Evolutionary conservation across 2,329 filamentous ascomycete genomes (phyloP), one percentile per base, ranked within the genome.

Genomic region (Cordyceps cateniannulata): DNA sequence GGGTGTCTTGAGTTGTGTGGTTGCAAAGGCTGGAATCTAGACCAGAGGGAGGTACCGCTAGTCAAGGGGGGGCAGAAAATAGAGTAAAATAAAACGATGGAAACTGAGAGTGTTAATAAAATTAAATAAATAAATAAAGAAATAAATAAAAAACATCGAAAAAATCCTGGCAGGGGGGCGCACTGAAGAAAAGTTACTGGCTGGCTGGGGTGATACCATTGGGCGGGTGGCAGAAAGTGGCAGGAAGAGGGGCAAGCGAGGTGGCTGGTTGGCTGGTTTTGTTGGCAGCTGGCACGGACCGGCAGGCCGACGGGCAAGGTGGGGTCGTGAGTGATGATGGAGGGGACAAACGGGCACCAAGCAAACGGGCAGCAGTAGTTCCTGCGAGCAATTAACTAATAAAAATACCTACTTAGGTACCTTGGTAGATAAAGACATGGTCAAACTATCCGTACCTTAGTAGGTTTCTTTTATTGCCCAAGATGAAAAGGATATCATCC

Each of bases 201-300:
- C 38, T 42, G 38, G 38, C 38, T 42, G 38, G 38, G 38, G 38
- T 42, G 38, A 35, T 35, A 10, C 32, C 2, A 12, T 35, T 40
- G 38, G 14, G 18, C 38, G 38, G 38, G 2, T 42, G 16, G 38
- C 16, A n/a, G 16, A 32, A 35, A 35, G 53, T 47, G 38, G 53
- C 53, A 22, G 40, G 32, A 48, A 27, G 27, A 29, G 42, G 53
- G 42, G 53, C 32, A 56, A 20, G 9, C 4, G 18, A 16, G 48
- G 48, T n/a, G 24, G 53, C 44, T 29, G 27, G 53, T 56, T 29
- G 27, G 48, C 48, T 32, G 52, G 52, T 22, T n/a, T 54, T 38
- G 52, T 10, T 20, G 42, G 53, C 53, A 24, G 53, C 53, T 48
- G 53, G 53, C 53, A 57, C 54, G 54, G 54, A 57, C 54, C 45